Evolutionary conservation across 768 basidiomycete genomes (phyloP).

Genomic region (Leccinum aurantiacum): DNA sequence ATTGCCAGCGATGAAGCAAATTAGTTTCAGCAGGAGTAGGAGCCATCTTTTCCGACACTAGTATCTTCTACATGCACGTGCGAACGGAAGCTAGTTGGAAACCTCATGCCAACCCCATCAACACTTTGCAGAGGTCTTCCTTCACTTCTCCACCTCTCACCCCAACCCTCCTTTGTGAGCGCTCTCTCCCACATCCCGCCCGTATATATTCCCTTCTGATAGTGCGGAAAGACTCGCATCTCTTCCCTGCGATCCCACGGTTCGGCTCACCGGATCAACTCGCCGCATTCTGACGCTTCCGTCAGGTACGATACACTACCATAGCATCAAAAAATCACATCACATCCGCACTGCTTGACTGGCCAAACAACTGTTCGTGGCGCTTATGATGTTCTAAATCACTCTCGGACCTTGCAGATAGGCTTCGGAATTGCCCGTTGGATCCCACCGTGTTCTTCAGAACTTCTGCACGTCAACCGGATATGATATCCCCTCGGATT

Average conservation of each 20-base stretch:
- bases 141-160: background rate
- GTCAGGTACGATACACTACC: background rate
- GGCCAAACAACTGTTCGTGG: background rate
- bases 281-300: background rate
- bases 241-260: background rate
- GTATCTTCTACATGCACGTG: constrained; percentile 13
- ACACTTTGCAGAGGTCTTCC: background rate
- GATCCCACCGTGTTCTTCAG: background rate
- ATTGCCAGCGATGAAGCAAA: constrained; percentile 17
- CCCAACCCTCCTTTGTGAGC: background rate
- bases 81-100: constrained; percentile 2
- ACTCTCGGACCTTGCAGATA: background rate
- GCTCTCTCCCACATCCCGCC: background rate
- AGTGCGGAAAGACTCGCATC: background rate
- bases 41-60: constrained; percentile 14
- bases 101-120: background rate
- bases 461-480: background rate
- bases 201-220: background rate
- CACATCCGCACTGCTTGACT: background rate
- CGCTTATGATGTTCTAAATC: background rate
- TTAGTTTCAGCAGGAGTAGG: constrained; percentile 10
- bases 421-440: background rate
- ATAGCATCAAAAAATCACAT: background rate
- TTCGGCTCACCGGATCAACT: background rate
- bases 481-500: constrained; percentile 22